Evolutionary conservation across 2,329 filamentous ascomycete genomes (phyloP), one percentile per base, ranked within the genome.

Genomic region (Teratosphaeria pseudoeucalypti): DNA sequence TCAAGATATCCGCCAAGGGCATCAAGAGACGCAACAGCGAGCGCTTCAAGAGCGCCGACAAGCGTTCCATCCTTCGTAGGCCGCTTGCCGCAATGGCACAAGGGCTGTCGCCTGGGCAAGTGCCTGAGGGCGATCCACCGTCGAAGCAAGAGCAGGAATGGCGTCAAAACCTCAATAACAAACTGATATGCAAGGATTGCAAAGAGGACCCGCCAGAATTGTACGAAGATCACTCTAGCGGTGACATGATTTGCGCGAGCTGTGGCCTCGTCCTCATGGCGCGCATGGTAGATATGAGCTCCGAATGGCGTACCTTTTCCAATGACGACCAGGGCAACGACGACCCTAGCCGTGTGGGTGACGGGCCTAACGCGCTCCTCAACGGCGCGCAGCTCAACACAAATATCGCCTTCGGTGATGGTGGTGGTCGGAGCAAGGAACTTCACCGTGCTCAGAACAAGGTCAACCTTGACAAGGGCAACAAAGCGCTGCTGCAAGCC

Each of bases 291-390:
- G 95, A 99, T 72, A 95, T 90, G 62, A 88, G 95, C 63, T 96
- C 91, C 55, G 94, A 99, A 78, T 99, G 94, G 94, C 90, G 94
- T 72, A 99, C 94, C 0, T 99, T 99, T 77, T 91, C 92, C 72
- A 97, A 97, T 73, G 94, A 99, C 71, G 95, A 99, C 73, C 90
- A 96, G 74, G 90, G 90, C 70, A 92, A 89, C 70, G 95, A 97
- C 68, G 94, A 99, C 67, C 94, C 95, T 4, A 96, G 91, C 61
- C 94, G 94, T 90, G 92, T 99, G 65, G 94, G 94, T 78, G 94
- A 97, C 68, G 89, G 88, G 6, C 87, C 88, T 62, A 96, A 97
- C 71, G 87, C 90, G 58, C 85, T 99, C 52, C 53, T 55, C 29
- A 91, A 95, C 70, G 92, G 91, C 59, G 88, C 90, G 64, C 91